Evolutionary conservation across 495 filamentous ascomycete species (phyloP).

Genomic region (Lophiostoma macrostomum): DNA sequence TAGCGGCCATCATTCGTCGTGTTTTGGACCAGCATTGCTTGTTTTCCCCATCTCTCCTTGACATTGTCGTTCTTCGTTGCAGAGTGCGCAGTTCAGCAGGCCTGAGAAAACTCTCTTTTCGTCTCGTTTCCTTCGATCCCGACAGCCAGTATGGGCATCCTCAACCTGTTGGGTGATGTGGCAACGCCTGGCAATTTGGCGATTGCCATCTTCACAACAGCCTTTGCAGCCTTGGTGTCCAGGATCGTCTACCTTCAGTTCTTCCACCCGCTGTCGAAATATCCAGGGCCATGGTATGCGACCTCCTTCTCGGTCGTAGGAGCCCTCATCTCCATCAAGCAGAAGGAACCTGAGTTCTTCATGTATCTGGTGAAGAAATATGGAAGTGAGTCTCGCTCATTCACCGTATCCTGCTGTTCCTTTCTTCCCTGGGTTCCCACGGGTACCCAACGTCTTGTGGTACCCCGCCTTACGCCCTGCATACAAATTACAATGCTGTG

Average conservation of each 20-base stretch:
- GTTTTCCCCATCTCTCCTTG: not conserved
- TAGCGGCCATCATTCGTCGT: too few relatives aligned
- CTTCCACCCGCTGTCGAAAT: constrained; percentile 21
- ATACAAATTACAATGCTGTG: constrained; percentile 1
- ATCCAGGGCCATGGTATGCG: constrained; percentile 24
- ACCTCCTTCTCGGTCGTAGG: constrained; percentile 14
- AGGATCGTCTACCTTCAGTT: constrained; percentile 13
- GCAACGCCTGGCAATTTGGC: not conserved
- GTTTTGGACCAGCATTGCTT: too few relatives aligned
- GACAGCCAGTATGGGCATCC: not conserved
- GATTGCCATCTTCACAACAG: not conserved
- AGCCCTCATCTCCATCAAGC: constrained; percentile 4
- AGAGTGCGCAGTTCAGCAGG: not conserved
- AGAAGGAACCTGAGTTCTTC: constrained; percentile 20
- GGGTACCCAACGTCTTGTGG: not conserved
- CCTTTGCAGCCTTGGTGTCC: constrained; percentile 1
- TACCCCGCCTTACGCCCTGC: not conserved
- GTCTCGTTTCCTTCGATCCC: not conserved
- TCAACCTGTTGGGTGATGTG: not conserved
- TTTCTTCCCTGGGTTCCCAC: not conserved
- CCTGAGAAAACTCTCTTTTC: not conserved
- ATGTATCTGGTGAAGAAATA: constrained; percentile 22
- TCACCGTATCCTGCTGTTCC: not conserved
- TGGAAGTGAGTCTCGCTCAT: constrained; percentile 7
- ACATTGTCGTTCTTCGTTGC: too few relatives aligned